Evolutionary conservation across 805 yeast genomes (phyloP).

Genomic region (Myxozyma sirexii): DNA sequence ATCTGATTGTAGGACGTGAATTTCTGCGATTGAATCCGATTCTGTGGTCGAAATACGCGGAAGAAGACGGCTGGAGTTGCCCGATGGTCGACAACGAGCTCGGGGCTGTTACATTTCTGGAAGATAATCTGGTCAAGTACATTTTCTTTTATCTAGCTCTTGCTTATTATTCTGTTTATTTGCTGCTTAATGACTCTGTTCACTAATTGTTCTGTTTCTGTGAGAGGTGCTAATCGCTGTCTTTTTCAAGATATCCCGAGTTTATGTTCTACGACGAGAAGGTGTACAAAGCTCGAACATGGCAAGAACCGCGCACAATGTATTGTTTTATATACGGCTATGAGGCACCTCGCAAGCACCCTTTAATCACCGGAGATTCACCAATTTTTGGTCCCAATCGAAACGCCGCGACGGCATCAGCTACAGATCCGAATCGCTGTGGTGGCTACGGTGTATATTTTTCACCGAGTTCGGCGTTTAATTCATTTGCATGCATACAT

Average conservation of each 20-base stretch:
- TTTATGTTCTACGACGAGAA: background rate
- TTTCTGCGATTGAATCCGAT: background rate
- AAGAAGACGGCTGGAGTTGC: conserved; percentile 9
- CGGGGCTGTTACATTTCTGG: background rate
- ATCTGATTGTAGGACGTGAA: conserved; percentile 15
- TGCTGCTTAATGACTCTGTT: too few species aligned
- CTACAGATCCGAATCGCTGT: background rate
- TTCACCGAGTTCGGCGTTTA: conserved; percentile 12
- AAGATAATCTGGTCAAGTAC: background rate
- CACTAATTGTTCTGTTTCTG: too few species aligned
- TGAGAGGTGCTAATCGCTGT: background rate
- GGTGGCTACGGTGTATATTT: conserved; percentile 25
- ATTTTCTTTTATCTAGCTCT: background rate
- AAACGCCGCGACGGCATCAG: background rate
- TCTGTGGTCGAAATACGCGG: conserved; percentile 17
- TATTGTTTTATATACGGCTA: conserved; percentile 13
- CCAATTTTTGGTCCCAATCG: conserved; percentile 1
- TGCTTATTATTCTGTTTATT: background rate
- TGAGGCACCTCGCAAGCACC: background rate
- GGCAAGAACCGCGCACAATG: background rate
- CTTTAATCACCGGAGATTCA: background rate
- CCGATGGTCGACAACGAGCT: conserved; percentile 1
- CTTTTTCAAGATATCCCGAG: background rate
- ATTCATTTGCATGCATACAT: conserved; percentile 15
- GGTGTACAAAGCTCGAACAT: background rate